Evolutionary conservation across 306 rosid species (phyloP).

Genomic region (Trifolium pratense): DNA sequence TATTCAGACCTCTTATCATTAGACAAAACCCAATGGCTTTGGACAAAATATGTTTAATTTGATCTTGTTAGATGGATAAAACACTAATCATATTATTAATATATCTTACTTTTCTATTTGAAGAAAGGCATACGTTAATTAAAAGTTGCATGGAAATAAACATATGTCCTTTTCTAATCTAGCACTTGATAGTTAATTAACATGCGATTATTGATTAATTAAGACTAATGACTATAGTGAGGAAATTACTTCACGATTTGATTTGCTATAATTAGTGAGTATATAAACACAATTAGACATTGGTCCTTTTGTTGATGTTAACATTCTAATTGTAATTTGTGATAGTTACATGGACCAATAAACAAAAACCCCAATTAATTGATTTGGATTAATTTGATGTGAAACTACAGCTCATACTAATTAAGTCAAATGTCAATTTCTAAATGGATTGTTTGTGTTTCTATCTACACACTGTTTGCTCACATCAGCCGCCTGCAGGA

Average conservation of each 20-base stretch:
- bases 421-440: slow-evolving; percentile 21
- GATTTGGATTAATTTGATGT: slow-evolving; percentile 11
- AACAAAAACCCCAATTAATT: background rate
- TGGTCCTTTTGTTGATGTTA: slow-evolving; percentile 39
- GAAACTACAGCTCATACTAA: slow-evolving; percentile 4
- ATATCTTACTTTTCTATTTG: background rate
- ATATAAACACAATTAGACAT: slow-evolving; percentile 24
- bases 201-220: background rate
- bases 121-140: too few species aligned
- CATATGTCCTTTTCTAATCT: slow-evolving; percentile 32
- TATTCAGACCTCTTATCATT: too few species aligned
- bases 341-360: background rate
- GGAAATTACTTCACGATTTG: slow-evolving; percentile 5
- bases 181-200: slow-evolving; percentile 26
- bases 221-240: background rate
- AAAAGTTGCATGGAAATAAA: too few species aligned
- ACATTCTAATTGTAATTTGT: slow-evolving; percentile 33
- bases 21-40: too few species aligned
- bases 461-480: background rate
- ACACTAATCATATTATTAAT: too few species aligned
- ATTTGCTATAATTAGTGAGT: background rate
- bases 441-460: background rate
- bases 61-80: background rate
- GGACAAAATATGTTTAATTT: too few species aligned
- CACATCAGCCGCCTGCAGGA: background rate